Base-by-base conservation (phyloP, 495 filamentous ascomycete species). In the Filosporella fistucella region DNA sequence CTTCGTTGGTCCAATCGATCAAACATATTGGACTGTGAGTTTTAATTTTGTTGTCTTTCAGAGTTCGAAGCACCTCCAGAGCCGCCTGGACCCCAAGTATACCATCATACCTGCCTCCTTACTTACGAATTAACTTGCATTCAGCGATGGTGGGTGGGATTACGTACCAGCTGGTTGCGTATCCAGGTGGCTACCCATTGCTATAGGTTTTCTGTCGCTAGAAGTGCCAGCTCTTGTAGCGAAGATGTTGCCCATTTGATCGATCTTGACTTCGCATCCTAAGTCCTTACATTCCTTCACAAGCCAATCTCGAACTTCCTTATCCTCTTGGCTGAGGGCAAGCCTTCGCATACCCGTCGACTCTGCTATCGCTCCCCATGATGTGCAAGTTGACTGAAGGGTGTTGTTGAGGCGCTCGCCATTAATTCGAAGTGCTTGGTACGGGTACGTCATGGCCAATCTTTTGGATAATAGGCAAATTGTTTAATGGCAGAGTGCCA, bases 1-100 rank as follows among this genome's bases (percentile, higher is more conserved):
- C 86, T 58, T 89, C 87, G 51, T 57, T 57, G 0, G 86, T 90
- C 87, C 86, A 91, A 51, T 89, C 85, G 1, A 91, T 77, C 6
- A 88, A 75, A 3, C 82, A 85, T 9, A 90, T 59, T 5, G 82
- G 81, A 49, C 77, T 83, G 34, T 82, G 72, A 0, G 84, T 88
- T 60, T 83, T 72, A n/a, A 82, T 64, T 4, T 74, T 68, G 62
- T 81, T 69, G 12, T 90, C 86, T 12, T 77, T 65, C 42, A 91
- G 68, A 3, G 77, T 74, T 48, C 69, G 77, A 16, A 91, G 64
- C 50, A 84, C 78, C 62, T 90, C 86, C 3, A 91, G 68, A 0
- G 79, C 87, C 0, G 85, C 76, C 6, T 76, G 65, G 9, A 90
- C 75, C 20, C 87, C 87, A 1, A 91, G 61, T 14, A 91, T 85